Conservation (phyloP, 305 asterid genomes). For the Salvia sclarea region DNA sequence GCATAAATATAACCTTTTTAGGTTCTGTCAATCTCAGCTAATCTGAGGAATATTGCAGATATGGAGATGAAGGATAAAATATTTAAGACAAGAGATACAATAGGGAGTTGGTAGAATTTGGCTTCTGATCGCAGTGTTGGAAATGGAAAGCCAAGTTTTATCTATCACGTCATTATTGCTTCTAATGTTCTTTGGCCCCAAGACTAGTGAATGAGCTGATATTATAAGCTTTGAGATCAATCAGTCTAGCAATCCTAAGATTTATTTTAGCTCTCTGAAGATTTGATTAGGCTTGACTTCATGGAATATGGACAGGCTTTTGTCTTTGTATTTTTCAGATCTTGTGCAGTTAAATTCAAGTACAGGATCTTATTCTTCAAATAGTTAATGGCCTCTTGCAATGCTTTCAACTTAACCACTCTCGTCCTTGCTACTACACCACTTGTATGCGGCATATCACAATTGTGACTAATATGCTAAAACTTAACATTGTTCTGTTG, state of each 20-base stretch:
- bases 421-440: background rate
- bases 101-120: background rate
- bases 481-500: conserved; percentile 14
- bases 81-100: background rate
- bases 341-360: background rate
- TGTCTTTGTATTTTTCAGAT: conserved; percentile 15
- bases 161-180: background rate
- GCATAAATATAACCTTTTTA: background rate
- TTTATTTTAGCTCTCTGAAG: background rate
- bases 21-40: conserved; percentile 14
- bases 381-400: conserved; percentile 12
- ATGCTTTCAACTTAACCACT: background rate
- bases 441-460: background rate
- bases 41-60: background rate
- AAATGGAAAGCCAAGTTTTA: background rate
- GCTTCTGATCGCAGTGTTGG: background rate
- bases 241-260: background rate
- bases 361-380: background rate
- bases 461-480: background rate
- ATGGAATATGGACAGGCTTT: background rate
- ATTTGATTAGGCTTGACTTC: conserved; percentile 5
- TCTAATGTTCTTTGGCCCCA: background rate
- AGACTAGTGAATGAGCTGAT: conserved; percentile 7
- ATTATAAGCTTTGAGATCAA: conserved; percentile 2
- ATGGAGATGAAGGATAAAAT: background rate